A percentile compares a stretch with the other conserved stretches of the same genome.
Conservation (phyloP, 345 rosid genomes). For the Acer campestre region DNA sequence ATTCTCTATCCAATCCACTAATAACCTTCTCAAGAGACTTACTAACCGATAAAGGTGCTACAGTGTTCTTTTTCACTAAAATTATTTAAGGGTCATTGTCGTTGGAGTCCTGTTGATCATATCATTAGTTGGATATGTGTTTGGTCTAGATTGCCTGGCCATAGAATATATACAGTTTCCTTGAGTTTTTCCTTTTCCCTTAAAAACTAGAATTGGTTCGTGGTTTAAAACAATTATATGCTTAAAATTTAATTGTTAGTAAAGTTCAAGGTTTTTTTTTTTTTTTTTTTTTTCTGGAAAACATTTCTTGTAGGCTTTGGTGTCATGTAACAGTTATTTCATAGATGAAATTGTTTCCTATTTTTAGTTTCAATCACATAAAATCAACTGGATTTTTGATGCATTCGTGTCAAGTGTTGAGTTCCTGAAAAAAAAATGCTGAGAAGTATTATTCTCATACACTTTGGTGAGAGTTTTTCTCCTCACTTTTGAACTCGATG, state of each 20-base stretch:
- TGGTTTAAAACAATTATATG: neutral
- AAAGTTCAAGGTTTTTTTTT: neutral
- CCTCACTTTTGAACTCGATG: neutral
- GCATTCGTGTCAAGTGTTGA: no score
- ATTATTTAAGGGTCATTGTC: neutral
- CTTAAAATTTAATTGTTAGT: neutral
- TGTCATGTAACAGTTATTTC: neutral
- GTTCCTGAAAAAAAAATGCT: neutral
- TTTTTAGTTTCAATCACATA: neutral
- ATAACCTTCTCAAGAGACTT: neutral
- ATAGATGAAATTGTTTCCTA: neutral
- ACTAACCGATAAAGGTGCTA: neutral
- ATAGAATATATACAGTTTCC: neutral
- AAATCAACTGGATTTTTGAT: neutral
- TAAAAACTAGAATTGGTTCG: neutral
- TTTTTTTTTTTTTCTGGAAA: neutral
- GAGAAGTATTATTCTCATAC: neutral
- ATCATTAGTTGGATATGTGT: neutral
- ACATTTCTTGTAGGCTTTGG: neutral
- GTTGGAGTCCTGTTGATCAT: neutral
- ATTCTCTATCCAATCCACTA: neutral
- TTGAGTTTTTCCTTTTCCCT: neutral
- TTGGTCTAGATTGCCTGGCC: conserved; percentile 5
- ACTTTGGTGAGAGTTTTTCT: neutral
- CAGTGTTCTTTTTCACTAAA: neutral